These are phyloP conservation scores for Aspergillus egyptiacus DNA, from an alignment of 495 filamentous ascomycete species.

Conservation along the genomic window DNA sequence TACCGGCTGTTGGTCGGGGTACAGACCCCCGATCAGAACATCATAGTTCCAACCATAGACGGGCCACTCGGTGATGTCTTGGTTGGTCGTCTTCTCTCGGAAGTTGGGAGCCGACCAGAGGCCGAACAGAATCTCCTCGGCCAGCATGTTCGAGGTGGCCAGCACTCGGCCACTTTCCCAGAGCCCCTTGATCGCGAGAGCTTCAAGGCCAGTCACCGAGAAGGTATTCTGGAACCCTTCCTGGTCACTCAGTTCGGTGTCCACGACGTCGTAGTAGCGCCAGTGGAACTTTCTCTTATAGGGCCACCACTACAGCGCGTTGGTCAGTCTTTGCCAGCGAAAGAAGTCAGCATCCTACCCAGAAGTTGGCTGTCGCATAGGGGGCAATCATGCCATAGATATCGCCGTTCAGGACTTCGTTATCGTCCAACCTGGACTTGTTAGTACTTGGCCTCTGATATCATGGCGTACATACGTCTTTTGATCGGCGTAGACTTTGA, in stretches of 20 bases:
- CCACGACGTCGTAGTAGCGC: conserved; percentile 16
- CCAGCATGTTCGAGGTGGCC: conserved; percentile 11
- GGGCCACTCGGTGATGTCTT: conserved; percentile 5
- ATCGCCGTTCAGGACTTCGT: conserved; percentile 13
- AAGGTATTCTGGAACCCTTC: conserved; percentile 16
- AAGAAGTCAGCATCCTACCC: conserved; percentile 1
- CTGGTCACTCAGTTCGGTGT: conserved; percentile 1
- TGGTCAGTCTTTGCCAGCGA: neutral
- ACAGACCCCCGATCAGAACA: conserved; percentile 12
- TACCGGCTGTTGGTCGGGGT: conserved; percentile 15
- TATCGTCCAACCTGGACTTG: conserved; percentile 3
- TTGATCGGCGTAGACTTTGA: conserved; percentile 15
- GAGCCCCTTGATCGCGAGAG: conserved; percentile 7
- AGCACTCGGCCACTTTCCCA: conserved; percentile 12
- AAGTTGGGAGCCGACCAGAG: conserved; percentile 15
- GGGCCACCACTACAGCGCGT: conserved; percentile 11
- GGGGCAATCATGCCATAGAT: conserved; percentile 13
- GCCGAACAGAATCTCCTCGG: conserved; percentile 13
- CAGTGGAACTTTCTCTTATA: conserved; percentile 17
- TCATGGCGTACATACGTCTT: conserved; percentile 1
- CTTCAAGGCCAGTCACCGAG: conserved; percentile 8
- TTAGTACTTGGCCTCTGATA: neutral
- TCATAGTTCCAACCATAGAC: conserved; percentile 18
- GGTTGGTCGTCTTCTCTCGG: conserved; percentile 15
- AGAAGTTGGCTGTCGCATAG: conserved; percentile 14